Percentiles rank a stretch among this genome's conserved stretches.
These are phyloP conservation scores for Tanacetum coccineum DNA, from an alignment of 129 eudicot species.

Conservation along the genomic window DNA sequence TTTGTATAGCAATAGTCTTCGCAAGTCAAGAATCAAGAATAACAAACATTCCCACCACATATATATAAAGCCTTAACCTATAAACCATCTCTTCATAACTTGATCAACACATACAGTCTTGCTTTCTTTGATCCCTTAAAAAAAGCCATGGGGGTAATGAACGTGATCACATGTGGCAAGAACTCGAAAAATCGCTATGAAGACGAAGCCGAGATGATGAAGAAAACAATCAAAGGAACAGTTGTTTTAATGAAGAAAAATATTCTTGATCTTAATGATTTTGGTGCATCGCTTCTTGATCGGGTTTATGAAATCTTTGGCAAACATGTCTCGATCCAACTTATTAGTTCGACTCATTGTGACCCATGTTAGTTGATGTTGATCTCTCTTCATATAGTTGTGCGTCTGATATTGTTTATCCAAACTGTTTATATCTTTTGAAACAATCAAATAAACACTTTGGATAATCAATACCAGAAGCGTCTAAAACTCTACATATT, in stretches of 20 bases:
- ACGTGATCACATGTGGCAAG: constrained; percentile 17
- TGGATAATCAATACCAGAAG: too few species aligned
- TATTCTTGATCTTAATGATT: constrained; percentile 44
- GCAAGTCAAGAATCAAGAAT: constrained; percentile 31
- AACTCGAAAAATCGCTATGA: not conserved
- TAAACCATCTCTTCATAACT: constrained; percentile 3
- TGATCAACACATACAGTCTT: not conserved
- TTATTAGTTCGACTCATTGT: constrained; percentile 45
- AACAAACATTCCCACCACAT: constrained; percentile 11
- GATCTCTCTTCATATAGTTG: not conserved
- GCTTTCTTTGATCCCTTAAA: not conserved
- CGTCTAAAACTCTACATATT: too few species aligned
- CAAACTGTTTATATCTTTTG: too few species aligned
- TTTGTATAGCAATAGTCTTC: constrained; percentile 9
- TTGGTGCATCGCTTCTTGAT: constrained; percentile 49
- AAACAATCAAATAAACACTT: too few species aligned
- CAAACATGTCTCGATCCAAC: constrained; percentile 56
- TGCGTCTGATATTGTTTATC: too few species aligned
- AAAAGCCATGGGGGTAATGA: constrained; percentile 21
- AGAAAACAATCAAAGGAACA: constrained; percentile 43
- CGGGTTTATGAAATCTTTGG: constrained; percentile 54
- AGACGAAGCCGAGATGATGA: not conserved
- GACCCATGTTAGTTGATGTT: not conserved
- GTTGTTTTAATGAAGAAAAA: constrained; percentile 74
- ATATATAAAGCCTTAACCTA: constrained; percentile 4